Evolutionary conservation across 345 rosid genomes (phyloP).

Genomic region (Draba incana): DNA sequence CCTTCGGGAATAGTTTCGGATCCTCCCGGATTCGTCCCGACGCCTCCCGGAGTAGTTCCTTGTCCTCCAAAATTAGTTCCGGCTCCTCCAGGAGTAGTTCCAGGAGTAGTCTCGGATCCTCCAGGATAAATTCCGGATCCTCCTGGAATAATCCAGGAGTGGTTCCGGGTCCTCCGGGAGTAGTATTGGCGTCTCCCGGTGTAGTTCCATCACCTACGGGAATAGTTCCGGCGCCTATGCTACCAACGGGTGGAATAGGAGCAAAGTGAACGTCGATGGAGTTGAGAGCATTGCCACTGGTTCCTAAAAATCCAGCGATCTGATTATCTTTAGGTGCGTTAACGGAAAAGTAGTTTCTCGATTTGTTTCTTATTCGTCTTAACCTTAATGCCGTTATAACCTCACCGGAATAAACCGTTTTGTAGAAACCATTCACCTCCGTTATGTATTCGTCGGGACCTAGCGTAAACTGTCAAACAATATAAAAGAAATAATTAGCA

Average conservation of each 20-base stretch:
- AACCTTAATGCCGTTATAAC: conserved; percentile 19
- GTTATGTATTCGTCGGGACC: conserved; percentile 32
- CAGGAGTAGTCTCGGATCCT: too few species aligned
- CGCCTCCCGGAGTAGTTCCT: background rate
- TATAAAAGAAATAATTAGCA: background rate
- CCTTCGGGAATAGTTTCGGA: too few species aligned
- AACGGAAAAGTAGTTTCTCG: conserved; percentile 17
- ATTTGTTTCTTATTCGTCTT: conserved; percentile 32
- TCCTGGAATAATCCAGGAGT: too few species aligned
- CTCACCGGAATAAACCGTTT: background rate
- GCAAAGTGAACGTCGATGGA: conserved; percentile 36
- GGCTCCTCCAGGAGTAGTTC: too few species aligned
- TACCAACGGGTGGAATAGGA: conserved; percentile 18
- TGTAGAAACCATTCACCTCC: conserved; percentile 19
- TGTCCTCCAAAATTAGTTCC: too few species aligned
- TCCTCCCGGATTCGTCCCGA: too few species aligned
- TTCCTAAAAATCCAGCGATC: conserved; percentile 36
- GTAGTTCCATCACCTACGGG: background rate
- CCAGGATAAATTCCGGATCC: background rate
- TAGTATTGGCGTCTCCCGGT: too few species aligned
- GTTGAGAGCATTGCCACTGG: conserved; percentile 19
- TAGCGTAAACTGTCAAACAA: conserved; percentile 20
- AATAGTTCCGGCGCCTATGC: background rate
- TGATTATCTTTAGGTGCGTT: conserved; percentile 5
- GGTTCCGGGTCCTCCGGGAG: background rate